Evolutionary conservation across 1,139 yeast genomes (phyloP).

Genomic region (Dujonia santamariae): DNA sequence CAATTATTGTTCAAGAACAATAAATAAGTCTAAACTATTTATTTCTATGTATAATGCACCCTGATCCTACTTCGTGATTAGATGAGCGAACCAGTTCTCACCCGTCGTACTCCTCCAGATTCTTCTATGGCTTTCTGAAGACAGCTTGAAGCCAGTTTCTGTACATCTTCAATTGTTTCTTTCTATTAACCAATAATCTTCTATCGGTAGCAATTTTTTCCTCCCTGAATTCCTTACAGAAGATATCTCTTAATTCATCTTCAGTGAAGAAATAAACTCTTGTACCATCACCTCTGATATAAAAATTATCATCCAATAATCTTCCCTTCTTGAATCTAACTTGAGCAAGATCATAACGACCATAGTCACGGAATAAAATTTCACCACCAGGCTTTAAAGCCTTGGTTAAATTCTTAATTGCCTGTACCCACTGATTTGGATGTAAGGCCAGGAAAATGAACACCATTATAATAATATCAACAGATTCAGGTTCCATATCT

Average conservation of each 20-base stretch:
- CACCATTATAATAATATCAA: slow-evolving; percentile 88
- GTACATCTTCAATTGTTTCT: slow-evolving; percentile 90
- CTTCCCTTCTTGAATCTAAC: slow-evolving; percentile 89
- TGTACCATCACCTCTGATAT: slow-evolving; percentile 97
- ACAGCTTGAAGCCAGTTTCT: slow-evolving; percentile 96
- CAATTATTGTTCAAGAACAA: no score
- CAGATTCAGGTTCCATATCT: slow-evolving; percentile 75
- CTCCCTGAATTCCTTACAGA: slow-evolving; percentile 63
- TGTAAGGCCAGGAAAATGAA: slow-evolving; percentile 91
- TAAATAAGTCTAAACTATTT: no score
- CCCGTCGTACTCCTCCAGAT: not conserved
- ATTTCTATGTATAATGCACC: not conserved
- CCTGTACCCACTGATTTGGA: slow-evolving; percentile 88
- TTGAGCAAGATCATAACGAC: slow-evolving; percentile 94
- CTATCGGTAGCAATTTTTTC: slow-evolving; percentile 85
- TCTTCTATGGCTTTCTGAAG: slow-evolving; percentile 41
- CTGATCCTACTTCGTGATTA: no score
- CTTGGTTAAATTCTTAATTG: slow-evolving; percentile 64
- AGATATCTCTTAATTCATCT: slow-evolving; percentile 78
- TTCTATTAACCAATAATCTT: slow-evolving; percentile 85
- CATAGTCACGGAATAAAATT: slow-evolving; percentile 88
- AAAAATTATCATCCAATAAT: slow-evolving; percentile 85
- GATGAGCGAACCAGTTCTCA: no score
- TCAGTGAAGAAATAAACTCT: slow-evolving; percentile 96
- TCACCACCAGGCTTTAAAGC: slow-evolving; percentile 91